Evolutionary conservation across 768 basidiomycete genomes (phyloP).

Genomic region (Asterophora lycoperdoides): DNA sequence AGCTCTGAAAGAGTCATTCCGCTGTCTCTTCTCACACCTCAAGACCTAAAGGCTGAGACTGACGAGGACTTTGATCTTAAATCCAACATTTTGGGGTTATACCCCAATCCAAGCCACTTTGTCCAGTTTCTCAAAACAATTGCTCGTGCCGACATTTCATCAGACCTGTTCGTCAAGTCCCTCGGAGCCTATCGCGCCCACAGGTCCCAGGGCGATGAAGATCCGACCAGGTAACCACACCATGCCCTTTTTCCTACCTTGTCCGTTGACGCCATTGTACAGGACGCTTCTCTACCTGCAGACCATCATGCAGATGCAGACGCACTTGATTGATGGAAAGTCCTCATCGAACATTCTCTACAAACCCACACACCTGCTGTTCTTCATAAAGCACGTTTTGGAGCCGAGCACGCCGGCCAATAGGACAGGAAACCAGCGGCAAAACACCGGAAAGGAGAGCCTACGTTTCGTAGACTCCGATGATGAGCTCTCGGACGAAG

Average conservation of each 20-base stretch:
- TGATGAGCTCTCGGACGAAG: conserved; percentile 41
- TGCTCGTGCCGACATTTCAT: conserved; percentile 64
- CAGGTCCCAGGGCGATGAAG: conserved; percentile 33
- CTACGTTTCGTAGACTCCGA: conserved; percentile 35
- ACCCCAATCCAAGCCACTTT: conserved; percentile 73
- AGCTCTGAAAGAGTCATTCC: conserved; percentile 24
- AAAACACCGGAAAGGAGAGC: conserved; percentile 10
- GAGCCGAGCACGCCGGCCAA: conserved; percentile 35
- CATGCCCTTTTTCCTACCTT: background rate
- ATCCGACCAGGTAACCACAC: conserved; percentile 48
- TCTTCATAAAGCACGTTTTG: conserved; percentile 78
- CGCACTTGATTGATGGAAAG: conserved; percentile 52
- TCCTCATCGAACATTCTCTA: conserved; percentile 51
- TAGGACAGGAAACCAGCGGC: conserved; percentile 19
- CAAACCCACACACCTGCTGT: conserved; percentile 71
- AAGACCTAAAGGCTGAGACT: conserved; percentile 38
- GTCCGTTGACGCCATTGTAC: conserved; percentile 1
- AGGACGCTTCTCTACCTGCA: conserved; percentile 76
- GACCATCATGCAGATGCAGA: conserved; percentile 78
- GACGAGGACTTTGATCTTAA: conserved; percentile 44
- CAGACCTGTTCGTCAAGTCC: conserved; percentile 67
- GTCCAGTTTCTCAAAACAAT: conserved; percentile 61
- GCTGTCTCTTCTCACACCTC: conserved; percentile 49
- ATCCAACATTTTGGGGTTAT: conserved; percentile 57
- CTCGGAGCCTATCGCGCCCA: conserved; percentile 64